These are phyloP conservation scores for Arachis hypogaea DNA, from an alignment of 306 rosid genomes.

Conservation along the genomic window DNA sequence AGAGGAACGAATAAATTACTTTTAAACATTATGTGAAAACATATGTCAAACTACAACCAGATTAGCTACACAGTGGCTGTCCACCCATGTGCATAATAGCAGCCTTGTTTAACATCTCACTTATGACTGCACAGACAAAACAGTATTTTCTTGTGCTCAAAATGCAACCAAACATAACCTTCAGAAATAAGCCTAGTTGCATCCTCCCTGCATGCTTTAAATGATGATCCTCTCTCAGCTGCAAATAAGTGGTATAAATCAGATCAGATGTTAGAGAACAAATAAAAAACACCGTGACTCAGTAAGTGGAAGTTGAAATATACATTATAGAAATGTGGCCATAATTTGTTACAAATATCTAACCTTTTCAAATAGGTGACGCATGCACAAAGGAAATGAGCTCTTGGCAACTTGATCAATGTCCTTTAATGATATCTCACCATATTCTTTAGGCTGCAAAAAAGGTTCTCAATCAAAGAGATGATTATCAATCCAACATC, in stretches of 20 bases:
- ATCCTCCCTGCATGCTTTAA: conserved; percentile 97
- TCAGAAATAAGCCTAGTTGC: conserved; percentile 97
- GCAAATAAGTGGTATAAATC: conserved; percentile 40
- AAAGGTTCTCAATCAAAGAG: conserved; percentile 40
- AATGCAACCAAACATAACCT: conserved; percentile 54
- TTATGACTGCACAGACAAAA: conserved; percentile 12
- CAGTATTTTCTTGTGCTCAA: conserved; percentile 25
- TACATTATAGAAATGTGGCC: conserved; percentile 8
- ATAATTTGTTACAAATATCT: conserved; percentile 33
- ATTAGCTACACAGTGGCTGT: conserved; percentile 18
- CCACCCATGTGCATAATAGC: conserved; percentile 18
- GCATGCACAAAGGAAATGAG: conserved; percentile 97
- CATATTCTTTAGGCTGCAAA: conserved; percentile 72
- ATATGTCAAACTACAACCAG: conserved; percentile 18
- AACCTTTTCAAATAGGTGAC: conserved; percentile 92
- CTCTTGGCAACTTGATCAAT: conserved; percentile 79
- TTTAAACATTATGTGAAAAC: neutral
- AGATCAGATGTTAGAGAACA: conserved; percentile 28
- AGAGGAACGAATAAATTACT: neutral
- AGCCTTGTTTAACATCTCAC: conserved; percentile 23
- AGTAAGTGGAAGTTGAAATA: conserved; percentile 13
- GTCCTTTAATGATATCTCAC: conserved; percentile 75
- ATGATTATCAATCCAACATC: conserved; percentile 36
- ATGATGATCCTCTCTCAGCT: conserved; percentile 98
- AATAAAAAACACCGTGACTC: conserved; percentile 10